phyloP scores from a whole-genome alignment of 306 rosid genomes.

The Begonia fuchsioides region DNA sequence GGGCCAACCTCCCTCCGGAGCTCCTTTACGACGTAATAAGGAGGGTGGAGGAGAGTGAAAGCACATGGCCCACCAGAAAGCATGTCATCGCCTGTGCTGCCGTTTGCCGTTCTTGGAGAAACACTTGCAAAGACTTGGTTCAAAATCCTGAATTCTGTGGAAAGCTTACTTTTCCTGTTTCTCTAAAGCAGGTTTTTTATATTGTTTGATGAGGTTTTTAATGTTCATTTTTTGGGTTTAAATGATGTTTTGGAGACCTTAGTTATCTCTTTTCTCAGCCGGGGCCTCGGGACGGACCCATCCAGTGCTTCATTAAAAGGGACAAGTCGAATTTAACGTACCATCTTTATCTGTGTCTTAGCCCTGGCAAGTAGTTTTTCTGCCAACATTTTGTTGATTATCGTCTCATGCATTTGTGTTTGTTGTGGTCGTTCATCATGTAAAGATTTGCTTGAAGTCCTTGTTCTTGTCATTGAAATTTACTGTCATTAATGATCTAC shows the following conservation, averaged over 20 bases:
- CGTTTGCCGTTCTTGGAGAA: constrained; percentile 89
- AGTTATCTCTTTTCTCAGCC: constrained; percentile 31
- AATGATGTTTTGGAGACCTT: no score
- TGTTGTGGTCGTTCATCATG: no score
- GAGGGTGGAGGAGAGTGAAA: constrained; percentile 79
- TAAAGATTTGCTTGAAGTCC: no score
- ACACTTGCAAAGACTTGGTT: constrained; percentile 78
- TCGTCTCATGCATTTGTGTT: no score
- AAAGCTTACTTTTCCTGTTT: constrained; percentile 78
- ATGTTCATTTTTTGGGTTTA: no score
- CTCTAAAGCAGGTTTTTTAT: constrained; percentile 62
- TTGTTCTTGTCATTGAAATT: no score
- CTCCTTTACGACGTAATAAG: constrained; percentile 71
- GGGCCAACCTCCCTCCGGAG: constrained; percentile 90
- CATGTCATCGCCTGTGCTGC: constrained; percentile 72
- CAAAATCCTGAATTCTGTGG: constrained; percentile 57
- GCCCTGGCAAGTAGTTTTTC: constrained; percentile 75
- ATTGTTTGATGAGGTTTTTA: background rate
- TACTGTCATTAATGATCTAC: no score
- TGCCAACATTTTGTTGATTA: no score
- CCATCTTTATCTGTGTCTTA: constrained; percentile 82
- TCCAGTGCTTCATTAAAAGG: constrained; percentile 92
- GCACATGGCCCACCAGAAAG: constrained; percentile 70
- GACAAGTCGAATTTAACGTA: constrained; percentile 79
- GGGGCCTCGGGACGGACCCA: constrained; percentile 58